Percentiles rank a stretch among this genome's conserved stretches.
Evolutionary conservation across 306 rosid species (phyloP).

Genomic region (Cercis canadensis): DNA sequence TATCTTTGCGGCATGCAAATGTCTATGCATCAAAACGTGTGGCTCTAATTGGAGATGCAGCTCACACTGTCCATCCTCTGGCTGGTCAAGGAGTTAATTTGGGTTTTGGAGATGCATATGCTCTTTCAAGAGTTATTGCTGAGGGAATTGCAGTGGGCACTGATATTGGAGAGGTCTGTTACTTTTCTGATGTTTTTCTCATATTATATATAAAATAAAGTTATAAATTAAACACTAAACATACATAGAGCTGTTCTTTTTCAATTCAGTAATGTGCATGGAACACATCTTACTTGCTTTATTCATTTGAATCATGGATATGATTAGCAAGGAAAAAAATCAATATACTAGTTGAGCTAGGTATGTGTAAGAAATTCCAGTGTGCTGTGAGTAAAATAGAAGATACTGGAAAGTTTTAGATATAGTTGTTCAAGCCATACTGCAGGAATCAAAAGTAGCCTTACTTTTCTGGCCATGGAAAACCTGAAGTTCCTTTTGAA

Average conservation of each 20-base stretch:
- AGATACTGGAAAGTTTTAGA: neutral
- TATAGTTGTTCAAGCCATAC: neutral
- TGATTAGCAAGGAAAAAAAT: no score
- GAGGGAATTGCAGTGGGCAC: conserved; percentile 83
- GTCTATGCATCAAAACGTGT: conserved; percentile 72
- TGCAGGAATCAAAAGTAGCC: neutral
- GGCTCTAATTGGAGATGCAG: conserved; percentile 89
- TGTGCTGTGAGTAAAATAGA: neutral
- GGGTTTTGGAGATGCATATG: conserved; percentile 86
- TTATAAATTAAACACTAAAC: neutral
- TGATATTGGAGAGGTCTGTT: conserved; percentile 80
- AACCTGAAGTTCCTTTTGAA: no score
- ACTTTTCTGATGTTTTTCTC: conserved; percentile 11
- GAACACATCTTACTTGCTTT: neutral
- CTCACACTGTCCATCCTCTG: conserved; percentile 93
- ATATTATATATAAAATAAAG: neutral
- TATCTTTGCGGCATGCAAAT: conserved; percentile 81
- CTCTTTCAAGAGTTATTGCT: conserved; percentile 77
- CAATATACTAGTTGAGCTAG: no score
- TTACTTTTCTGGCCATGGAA: no score
- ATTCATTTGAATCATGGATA: no score
- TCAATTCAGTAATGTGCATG: neutral
- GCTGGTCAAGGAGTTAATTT: conserved; percentile 98
- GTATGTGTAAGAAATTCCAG: neutral
- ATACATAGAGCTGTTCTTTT: neutral